Evolutionary conservation across 1,284 basidiomycete genomes (phyloP), one percentile per base, ranked within the genome.

Genomic region (Pterula multifida): DNA sequence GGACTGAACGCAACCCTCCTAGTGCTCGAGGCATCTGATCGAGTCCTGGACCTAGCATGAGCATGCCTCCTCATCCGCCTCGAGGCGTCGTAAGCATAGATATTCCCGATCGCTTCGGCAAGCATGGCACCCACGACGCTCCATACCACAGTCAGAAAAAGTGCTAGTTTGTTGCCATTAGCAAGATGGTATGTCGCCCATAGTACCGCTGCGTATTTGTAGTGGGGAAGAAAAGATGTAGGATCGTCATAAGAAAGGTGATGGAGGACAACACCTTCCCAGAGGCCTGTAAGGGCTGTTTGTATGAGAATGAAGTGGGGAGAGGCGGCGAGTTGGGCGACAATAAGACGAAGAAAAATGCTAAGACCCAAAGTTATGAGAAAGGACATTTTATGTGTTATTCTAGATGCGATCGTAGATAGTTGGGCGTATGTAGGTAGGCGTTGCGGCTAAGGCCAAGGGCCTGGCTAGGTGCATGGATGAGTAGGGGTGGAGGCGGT

Each of bases 1-100:
- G 39, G 39, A 42, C 39, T 42, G 39, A 42, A 42, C n/a, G 39
- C 39, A 17, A 42, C 39, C 17, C 39, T n/a, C 39, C 39, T 42
- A 6, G n/a, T 42, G 9, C n/a, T 17, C 9, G 39, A 42, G n/a
- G 21, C 6, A 42, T 42, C 17, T 17, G 39, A 42, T 4, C 6
- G 9, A 6, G 39, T 42, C 17, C 39, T 6, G 9, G 6, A 6
- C 21, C 39, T 42, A 22, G 39, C 6, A 4, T 6, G 17, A 22
- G 9, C 19, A 4, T 17, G 39, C 19, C 39, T n/a, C 19, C 21
- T 42, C 4, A 4, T 6, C 39, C 39, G 13, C 39, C 39, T 42
- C 21, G 39, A 42, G 39, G 39, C 6, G 21, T 42, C 21, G n/a
- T 22, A 22, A 4, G n/a, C 39, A 17, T 42, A n/a, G 9, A 22